Percentiles rank a stretch among this genome's conserved stretches.
phyloP scores from a whole-genome alignment of 148 eudicot species.

The Chenopodium suecicum region DNA sequence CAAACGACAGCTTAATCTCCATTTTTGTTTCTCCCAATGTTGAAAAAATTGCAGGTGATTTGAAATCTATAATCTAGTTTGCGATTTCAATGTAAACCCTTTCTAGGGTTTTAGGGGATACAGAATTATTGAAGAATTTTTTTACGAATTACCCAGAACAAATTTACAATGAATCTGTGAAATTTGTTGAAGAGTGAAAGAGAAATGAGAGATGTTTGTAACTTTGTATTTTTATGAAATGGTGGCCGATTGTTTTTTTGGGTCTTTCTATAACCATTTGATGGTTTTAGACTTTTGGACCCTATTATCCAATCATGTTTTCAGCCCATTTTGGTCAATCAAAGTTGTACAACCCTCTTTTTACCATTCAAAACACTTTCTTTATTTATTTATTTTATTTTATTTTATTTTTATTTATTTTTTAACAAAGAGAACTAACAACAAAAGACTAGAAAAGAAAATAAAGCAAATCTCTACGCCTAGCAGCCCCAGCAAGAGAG shows the following conservation, averaged over 20 bases:
- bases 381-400: no score
- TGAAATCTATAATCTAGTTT: no score
- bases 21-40: neutral
- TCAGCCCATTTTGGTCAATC: neutral
- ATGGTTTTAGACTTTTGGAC: neutral
- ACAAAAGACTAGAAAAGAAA: no score
- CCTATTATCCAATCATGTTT: neutral
- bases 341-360: neutral
- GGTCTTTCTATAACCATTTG: neutral
- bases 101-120: neutral
- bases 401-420: no score
- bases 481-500: no score
- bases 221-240: neutral
- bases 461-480: no score
- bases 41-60: no score
- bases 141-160: neutral
- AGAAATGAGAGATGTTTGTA: neutral
- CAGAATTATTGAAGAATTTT: neutral
- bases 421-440: no score
- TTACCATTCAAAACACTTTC: neutral
- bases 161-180: neutral
- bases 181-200: neutral
- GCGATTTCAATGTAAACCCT: neutral
- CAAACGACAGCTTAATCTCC: conserved; percentile 35
- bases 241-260: neutral